Conservation (phyloP, 345 rosid species). For the Eutrema yunnanense region DNA sequence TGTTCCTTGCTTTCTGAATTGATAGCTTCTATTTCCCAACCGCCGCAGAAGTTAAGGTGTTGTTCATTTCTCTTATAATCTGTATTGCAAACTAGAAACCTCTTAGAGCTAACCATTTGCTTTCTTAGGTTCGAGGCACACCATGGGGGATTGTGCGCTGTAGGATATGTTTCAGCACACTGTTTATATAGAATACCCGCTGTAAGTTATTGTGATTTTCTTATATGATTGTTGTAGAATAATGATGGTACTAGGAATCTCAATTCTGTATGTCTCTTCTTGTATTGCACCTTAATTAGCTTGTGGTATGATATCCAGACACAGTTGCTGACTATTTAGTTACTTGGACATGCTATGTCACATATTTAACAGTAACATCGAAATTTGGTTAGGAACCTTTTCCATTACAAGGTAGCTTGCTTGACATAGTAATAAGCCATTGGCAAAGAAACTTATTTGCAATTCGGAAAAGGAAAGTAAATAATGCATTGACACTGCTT, state of each 20-base stretch:
- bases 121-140: conserved; percentile 70
- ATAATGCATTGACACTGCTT: background rate
- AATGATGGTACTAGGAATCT: background rate
- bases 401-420: background rate
- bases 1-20: conserved; percentile 58
- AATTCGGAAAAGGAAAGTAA: background rate
- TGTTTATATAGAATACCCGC: conserved; percentile 43
- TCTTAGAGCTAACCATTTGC: conserved; percentile 12
- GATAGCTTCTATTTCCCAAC: conserved; percentile 42
- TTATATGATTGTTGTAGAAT: background rate
- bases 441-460: background rate
- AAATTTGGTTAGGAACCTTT: conserved; percentile 3
- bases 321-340: conserved; percentile 1
- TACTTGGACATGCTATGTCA: background rate
- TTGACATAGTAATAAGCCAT: background rate
- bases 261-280: background rate
- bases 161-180: conserved; percentile 80
- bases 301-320: background rate
- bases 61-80: conserved; percentile 2
- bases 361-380: background rate
- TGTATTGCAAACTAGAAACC: conserved; percentile 1
- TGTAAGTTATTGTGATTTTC: conserved; percentile 41
- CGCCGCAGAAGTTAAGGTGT: conserved; percentile 56
- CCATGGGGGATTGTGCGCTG: conserved; percentile 72
- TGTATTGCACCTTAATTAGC: conserved; percentile 14